These are phyloP conservation scores for Trypanosoma melophagium DNA, from an alignment of 208 protist genomes.

Conservation along the genomic window DNA sequence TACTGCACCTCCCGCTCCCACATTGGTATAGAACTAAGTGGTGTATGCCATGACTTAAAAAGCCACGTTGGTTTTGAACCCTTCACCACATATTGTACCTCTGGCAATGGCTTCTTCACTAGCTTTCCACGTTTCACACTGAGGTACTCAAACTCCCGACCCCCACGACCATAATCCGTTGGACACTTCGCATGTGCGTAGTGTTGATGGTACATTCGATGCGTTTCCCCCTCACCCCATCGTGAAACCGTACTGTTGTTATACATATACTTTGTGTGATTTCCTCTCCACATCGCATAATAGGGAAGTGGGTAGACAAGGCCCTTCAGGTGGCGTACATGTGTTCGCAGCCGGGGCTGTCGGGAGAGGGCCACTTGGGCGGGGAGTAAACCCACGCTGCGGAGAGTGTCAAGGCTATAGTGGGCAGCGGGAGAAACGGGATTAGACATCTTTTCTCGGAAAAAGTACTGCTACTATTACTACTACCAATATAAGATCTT, in stretches of 20 bases:
- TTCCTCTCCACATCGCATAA: constrained; percentile 90
- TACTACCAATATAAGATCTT: neutral
- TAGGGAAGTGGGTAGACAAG: constrained; percentile 87
- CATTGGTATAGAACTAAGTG: constrained; percentile 69
- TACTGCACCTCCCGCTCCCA: constrained; percentile 92
- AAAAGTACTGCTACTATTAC: neutral
- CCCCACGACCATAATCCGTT: constrained; percentile 86
- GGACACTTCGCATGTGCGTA: constrained; percentile 90
- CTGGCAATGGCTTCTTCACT: constrained; percentile 75
- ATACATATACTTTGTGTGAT: constrained; percentile 87
- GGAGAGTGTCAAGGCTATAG: constrained; percentile 68
- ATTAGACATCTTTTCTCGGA: constrained; percentile 8
- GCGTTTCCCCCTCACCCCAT: constrained; percentile 84
- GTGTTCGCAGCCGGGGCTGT: constrained; percentile 73
- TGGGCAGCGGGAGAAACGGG: constrained; percentile 40
- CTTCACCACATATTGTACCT: constrained; percentile 78
- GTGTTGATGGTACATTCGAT: constrained; percentile 85
- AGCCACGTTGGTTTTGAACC: constrained; percentile 82
- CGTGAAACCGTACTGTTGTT: constrained; percentile 69
- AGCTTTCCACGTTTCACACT: constrained; percentile 71
- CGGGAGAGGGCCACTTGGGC: constrained; percentile 79
- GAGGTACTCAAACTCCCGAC: constrained; percentile 81
- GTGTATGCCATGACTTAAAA: constrained; percentile 91
- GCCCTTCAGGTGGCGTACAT: constrained; percentile 58
- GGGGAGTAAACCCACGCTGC: constrained; percentile 53